Conservation (phyloP, 176 grass and related monocot genomes). For the maize (Zea mays) region DNA sequence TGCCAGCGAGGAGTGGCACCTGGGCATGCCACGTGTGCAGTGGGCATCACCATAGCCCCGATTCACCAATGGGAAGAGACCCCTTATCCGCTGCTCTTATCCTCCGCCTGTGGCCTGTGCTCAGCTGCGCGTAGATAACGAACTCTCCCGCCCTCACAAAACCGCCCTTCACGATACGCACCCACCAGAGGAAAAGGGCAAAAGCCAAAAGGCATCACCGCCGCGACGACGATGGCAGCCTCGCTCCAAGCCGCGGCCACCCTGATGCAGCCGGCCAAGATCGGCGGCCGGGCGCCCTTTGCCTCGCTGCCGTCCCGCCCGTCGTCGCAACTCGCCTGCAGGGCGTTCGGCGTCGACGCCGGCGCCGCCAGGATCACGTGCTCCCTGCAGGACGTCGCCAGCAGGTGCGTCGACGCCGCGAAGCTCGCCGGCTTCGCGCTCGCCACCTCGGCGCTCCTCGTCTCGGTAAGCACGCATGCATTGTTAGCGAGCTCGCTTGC, state of each 20-base stretch:
- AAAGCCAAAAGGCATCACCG: not conserved
- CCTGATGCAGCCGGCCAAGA: constrained; percentile 80
- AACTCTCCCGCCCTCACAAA: constrained; percentile 37
- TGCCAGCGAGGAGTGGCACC: not conserved
- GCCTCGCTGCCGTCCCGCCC: constrained; percentile 29
- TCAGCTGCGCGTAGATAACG: constrained; percentile 39
- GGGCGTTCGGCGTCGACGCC: constrained; percentile 45
- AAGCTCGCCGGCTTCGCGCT: constrained; percentile 82
- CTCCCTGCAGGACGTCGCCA: constrained; percentile 64
- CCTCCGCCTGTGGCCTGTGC: constrained; percentile 21
- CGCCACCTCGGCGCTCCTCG: constrained; percentile 78
- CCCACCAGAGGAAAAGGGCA: not conserved
- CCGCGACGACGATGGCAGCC: constrained; percentile 56
- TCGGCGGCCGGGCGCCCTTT: constrained; percentile 41
- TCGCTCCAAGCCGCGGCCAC: constrained; percentile 86
- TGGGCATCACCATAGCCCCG: constrained; percentile 51
- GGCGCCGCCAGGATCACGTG: constrained; percentile 50
- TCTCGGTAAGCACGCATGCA: constrained; percentile 47
- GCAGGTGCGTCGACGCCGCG: constrained; percentile 60
- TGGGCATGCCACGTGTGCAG: constrained; percentile 34
- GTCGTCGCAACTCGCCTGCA: constrained; percentile 38
- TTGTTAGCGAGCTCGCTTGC: not conserved
- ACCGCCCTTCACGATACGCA: constrained; percentile 32
- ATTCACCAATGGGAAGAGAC: constrained; percentile 55
- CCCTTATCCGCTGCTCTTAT: constrained; percentile 75